Evolutionary conservation across 2,329 filamentous ascomycete species (phyloP).

Genomic region (Fusarium proliferatum): DNA sequence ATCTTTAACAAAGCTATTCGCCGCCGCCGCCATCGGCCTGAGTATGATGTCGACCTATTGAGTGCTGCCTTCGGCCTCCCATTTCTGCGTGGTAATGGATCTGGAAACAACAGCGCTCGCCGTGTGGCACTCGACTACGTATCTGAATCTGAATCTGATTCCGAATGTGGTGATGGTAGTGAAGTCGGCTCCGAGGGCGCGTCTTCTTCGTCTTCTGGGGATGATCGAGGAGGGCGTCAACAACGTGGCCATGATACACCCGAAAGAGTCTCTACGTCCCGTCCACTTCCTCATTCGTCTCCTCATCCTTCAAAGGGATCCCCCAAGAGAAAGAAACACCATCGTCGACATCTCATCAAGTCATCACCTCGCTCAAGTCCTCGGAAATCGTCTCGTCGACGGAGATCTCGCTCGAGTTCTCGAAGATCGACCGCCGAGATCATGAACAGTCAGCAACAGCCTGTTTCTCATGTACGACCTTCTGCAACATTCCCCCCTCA

Average conservation of each 20-base stretch:
- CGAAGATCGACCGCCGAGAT: conserved; percentile 8
- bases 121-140: conserved; percentile 15
- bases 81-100: conserved; percentile 24
- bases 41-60: conserved; percentile 43
- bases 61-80: conserved; percentile 45
- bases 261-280: conserved; percentile 8
- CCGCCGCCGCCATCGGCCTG: conserved; percentile 17
- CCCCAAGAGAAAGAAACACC: conserved; percentile 1
- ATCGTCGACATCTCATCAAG: neutral
- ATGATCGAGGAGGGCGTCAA: neutral
- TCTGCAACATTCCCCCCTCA: conserved; percentile 34
- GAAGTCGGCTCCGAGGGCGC: conserved; percentile 11
- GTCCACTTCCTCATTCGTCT: neutral
- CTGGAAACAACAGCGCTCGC: conserved; percentile 4
- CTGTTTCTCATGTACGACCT: conserved; percentile 36
- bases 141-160: conserved; percentile 14
- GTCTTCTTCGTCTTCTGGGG: conserved; percentile 11
- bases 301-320: conserved; percentile 3
- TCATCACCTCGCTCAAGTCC: conserved; percentile 13
- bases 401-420: conserved; percentile 19
- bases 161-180: neutral
- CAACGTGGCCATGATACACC: neutral
- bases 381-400: conserved; percentile 7
- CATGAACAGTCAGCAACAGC: conserved; percentile 1
- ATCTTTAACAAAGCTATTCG: conserved; percentile 27